Conservation (phyloP, 164 flowering plant genomes). For the Umbellularia californica region DNA sequence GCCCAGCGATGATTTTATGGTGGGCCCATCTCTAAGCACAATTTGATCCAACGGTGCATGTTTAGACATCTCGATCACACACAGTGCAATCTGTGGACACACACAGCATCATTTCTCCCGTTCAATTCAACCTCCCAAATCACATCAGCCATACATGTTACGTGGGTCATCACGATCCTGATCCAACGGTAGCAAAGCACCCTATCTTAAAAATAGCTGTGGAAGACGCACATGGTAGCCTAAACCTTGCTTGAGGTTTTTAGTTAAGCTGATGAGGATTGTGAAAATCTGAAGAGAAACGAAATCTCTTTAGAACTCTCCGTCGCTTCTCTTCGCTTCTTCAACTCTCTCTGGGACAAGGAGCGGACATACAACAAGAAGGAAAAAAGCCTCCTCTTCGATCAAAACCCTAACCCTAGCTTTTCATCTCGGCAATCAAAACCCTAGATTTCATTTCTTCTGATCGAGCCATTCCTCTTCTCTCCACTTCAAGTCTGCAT, state of each 20-base stretch:
- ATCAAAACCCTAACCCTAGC: background rate
- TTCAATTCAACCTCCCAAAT: too few species aligned
- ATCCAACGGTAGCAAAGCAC: background rate
- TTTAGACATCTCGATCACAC: too few species aligned
- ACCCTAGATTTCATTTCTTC: background rate
- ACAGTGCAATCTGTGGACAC: too few species aligned
- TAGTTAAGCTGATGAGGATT: background rate
- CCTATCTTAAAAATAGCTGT: background rate
- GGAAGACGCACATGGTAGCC: background rate
- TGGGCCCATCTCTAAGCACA: too few species aligned
- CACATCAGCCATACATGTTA: background rate
- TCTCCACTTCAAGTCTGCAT: conserved; percentile 24
- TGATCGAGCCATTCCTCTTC: background rate
- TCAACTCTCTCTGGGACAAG: background rate
- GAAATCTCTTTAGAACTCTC: background rate
- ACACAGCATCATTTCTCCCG: too few species aligned
- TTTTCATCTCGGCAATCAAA: background rate
- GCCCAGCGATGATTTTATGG: too few species aligned
- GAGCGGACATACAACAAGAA: background rate
- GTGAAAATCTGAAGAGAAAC: background rate
- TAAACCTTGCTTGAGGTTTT: background rate
- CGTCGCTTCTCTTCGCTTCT: background rate
- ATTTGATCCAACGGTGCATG: too few species aligned
- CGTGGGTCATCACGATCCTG: background rate
- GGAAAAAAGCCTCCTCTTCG: background rate